Conservation (phyloP, 148 eudicot genomes). For the Suaeda aralocaspica region DNA sequence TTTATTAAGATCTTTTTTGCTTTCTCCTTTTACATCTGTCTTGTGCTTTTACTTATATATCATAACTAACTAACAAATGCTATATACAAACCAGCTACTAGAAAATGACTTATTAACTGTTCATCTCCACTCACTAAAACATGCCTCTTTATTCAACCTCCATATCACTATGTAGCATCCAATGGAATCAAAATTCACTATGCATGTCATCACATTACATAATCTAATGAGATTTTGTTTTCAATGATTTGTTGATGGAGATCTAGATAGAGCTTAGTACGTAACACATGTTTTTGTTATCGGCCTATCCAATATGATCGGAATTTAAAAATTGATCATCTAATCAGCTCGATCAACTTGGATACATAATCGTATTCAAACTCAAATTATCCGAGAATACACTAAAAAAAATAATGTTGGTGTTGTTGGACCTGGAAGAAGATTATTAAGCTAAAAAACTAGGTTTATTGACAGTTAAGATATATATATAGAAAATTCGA, state of each 20-base stretch:
- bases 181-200: constrained; percentile 22
- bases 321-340: too few species aligned
- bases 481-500: too few species aligned
- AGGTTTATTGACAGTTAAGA: too few species aligned
- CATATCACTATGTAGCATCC: not conserved
- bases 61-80: constrained; percentile 17
- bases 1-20: constrained; percentile 5
- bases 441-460: too few species aligned
- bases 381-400: too few species aligned
- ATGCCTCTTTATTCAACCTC: constrained; percentile 9
- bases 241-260: not conserved
- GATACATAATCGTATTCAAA: too few species aligned
- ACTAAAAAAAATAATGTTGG: too few species aligned
- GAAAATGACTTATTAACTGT: constrained; percentile 34
- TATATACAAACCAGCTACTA: constrained; percentile 21
- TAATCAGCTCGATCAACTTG: too few species aligned
- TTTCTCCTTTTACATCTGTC: constrained; percentile 18
- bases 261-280: not conserved
- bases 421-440: too few species aligned
- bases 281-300: too few species aligned
- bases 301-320: too few species aligned
- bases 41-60: constrained; percentile 20
- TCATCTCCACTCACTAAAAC: constrained; percentile 8
- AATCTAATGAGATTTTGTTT: constrained; percentile 14
- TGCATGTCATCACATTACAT: constrained; percentile 25